These are phyloP conservation scores for Aspergillus coremiiformis DNA, from an alignment of 495 filamentous ascomycete genomes.

Conservation along the genomic window DNA sequence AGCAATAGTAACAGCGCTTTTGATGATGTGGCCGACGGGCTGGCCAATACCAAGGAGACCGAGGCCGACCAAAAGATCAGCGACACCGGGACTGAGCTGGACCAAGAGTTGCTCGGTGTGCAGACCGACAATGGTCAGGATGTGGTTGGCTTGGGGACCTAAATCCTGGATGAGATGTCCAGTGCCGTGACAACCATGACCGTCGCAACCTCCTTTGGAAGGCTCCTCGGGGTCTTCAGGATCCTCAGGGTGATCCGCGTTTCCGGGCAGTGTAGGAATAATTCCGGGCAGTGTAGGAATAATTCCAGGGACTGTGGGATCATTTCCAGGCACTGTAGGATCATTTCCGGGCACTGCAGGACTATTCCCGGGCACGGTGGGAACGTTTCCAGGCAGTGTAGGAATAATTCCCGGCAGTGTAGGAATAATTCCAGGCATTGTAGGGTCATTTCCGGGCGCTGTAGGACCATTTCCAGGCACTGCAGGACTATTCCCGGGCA, in stretches of 20 bases:
- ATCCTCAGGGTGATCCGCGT: conserved; percentile 6
- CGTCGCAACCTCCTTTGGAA: conserved; percentile 6
- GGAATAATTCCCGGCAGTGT: neutral
- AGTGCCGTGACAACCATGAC: conserved; percentile 16
- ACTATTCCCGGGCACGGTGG: neutral
- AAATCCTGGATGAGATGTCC: conserved; percentile 22
- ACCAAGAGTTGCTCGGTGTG: conserved; percentile 13
- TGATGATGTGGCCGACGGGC: conserved; percentile 13
- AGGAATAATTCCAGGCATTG: no score
- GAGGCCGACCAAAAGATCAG: conserved; percentile 8
- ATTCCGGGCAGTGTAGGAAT: neutral
- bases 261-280: neutral
- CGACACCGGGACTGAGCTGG: conserved; percentile 11
- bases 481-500: no score
- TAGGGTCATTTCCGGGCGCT: no score
- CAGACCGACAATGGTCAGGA: conserved; percentile 14
- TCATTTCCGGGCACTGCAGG: neutral
- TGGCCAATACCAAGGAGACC: conserved; percentile 7
- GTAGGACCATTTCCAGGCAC: no score
- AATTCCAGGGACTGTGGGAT: neutral
- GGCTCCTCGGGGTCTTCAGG: neutral
- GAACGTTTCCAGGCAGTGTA: neutral
- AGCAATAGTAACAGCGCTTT: conserved; percentile 4
- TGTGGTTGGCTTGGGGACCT: conserved; percentile 18
- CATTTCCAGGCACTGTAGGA: neutral